phyloP scores from a whole-genome alignment of 805 yeast species.

The Saccharomyces paradoxus region DNA sequence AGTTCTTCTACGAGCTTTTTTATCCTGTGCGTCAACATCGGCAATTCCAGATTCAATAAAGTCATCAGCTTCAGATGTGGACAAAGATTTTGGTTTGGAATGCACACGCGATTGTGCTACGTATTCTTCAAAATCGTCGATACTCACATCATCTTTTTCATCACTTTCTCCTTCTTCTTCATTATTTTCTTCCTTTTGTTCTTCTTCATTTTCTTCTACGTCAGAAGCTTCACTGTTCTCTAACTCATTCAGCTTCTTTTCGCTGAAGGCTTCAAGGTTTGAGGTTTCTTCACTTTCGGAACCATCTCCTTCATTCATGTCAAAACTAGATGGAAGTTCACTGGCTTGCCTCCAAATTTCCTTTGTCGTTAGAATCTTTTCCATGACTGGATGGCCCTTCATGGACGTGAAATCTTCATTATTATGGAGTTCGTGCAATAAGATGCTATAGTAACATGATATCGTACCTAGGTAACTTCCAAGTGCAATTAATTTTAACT shows the following conservation, averaged over 20 bases:
- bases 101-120: constrained; percentile 46
- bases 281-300: constrained; percentile 15
- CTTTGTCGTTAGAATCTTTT: constrained; percentile 66
- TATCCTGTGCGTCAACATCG: constrained; percentile 81
- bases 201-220: constrained; percentile 15
- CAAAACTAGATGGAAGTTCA: constrained; percentile 35
- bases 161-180: constrained; percentile 18
- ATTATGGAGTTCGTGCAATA: constrained; percentile 46
- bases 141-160: constrained; percentile 20
- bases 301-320: constrained; percentile 12
- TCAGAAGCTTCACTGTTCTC: constrained; percentile 19
- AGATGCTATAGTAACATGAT: constrained; percentile 68
- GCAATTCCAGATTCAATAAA: constrained; percentile 66
- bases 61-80: constrained; percentile 36
- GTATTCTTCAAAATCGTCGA: constrained; percentile 42
- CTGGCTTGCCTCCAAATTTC: constrained; percentile 86
- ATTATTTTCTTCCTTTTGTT: constrained; percentile 15
- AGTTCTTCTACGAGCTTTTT: constrained; percentile 67
- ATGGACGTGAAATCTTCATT: constrained; percentile 52
- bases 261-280: constrained; percentile 13
- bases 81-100: constrained; percentile 29
- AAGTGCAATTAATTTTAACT: constrained; percentile 59
- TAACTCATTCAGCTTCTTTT: constrained; percentile 17
- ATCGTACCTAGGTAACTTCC: constrained; percentile 74
- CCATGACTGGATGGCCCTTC: constrained; percentile 89